Evolutionary conservation across 2,329 filamentous ascomycete species (phyloP).

Genomic region (Didymella pinodella): DNA sequence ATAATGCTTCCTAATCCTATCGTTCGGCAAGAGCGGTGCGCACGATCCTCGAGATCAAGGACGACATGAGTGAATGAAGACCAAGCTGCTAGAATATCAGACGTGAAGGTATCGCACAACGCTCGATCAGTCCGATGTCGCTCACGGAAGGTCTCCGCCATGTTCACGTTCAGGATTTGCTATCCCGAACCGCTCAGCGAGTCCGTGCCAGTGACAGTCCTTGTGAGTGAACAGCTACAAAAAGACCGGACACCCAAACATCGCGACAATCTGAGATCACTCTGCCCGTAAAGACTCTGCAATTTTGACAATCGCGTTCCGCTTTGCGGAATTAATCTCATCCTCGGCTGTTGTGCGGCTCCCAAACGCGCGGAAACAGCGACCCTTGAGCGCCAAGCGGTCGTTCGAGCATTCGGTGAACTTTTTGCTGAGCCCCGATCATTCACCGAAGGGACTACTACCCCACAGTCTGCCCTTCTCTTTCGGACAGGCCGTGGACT

Average conservation of each 20-base stretch:
- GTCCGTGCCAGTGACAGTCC: slow-evolving; percentile 4
- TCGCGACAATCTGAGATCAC: background rate
- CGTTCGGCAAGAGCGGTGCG: background rate
- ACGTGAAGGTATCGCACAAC: background rate
- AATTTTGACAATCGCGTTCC: background rate
- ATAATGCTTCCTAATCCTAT: too few relatives aligned
- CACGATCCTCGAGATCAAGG: background rate
- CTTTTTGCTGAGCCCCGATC: slow-evolving; percentile 15
- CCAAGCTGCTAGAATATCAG: background rate
- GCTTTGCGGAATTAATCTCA: slow-evolving; percentile 9
- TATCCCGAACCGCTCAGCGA: slow-evolving; percentile 18
- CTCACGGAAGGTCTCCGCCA: slow-evolving; percentile 3
- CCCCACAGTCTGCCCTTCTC: slow-evolving; percentile 12
- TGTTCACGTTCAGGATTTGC: slow-evolving; percentile 13
- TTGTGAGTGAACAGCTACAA: slow-evolving; percentile 7
- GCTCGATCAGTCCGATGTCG: slow-evolving; percentile 5
- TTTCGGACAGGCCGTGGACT: background rate
- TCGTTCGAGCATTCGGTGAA: slow-evolving; percentile 3
- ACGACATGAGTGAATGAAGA: background rate
- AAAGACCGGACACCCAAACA: background rate
- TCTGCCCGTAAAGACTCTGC: background rate
- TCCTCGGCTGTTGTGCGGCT: slow-evolving; percentile 3
- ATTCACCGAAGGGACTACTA: slow-evolving; percentile 14
- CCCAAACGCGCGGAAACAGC: slow-evolving; percentile 5
- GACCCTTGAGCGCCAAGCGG: slow-evolving; percentile 16